Evolutionary conservation across 2,329 filamentous ascomycete genomes (phyloP).

Genomic region (Aureobasidium mangrovei): DNA sequence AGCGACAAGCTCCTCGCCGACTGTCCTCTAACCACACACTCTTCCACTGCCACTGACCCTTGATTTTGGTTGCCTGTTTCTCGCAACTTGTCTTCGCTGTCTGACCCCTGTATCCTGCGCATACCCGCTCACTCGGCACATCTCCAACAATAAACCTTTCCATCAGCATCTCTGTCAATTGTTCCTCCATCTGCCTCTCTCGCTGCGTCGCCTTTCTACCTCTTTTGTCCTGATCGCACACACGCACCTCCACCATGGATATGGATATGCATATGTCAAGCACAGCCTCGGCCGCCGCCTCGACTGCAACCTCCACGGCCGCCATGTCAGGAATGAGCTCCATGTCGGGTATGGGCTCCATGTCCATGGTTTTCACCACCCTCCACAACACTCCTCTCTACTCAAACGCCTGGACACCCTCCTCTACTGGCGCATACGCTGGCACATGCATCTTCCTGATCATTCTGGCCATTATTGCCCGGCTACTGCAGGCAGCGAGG

Average conservation of each 20-base stretch:
- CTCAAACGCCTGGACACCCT: conserved; percentile 65
- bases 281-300: conserved; percentile 4
- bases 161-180: background rate
- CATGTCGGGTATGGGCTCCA: conserved; percentile 26
- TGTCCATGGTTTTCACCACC: conserved; percentile 58
- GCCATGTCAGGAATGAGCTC: conserved; percentile 4
- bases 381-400: conserved; percentile 55
- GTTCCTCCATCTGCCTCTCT: too few relatives aligned
- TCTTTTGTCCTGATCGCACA: background rate
- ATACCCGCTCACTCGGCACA: background rate
- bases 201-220: background rate
- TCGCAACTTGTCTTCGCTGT: background rate
- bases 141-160: background rate
- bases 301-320: background rate
- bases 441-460: conserved; percentile 90
- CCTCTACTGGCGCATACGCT: conserved; percentile 62
- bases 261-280: conserved; percentile 14
- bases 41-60: background rate
- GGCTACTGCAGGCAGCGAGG: conserved; percentile 64
- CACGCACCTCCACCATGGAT: conserved; percentile 2
- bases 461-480: conserved; percentile 60
- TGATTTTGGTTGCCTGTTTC: background rate
- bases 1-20: background rate
- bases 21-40: background rate
- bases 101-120: background rate